Evolutionary conservation across 495 filamentous ascomycete genomes (phyloP).

Genomic region (Hypomontagnella submonticulosa): DNA sequence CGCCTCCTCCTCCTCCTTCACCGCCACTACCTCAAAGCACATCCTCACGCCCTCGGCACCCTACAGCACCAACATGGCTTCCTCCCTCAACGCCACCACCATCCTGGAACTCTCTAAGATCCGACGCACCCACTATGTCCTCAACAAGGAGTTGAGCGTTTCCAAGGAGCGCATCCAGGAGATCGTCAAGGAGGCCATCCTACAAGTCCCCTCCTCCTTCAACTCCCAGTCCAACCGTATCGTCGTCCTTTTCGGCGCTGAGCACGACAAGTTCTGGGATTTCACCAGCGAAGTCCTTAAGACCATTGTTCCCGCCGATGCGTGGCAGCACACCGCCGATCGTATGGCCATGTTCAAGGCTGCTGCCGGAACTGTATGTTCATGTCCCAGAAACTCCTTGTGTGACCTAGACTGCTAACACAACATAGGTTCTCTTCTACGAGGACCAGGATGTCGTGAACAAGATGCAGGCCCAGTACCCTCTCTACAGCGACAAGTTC

Average conservation of each 20-base stretch:
- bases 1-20: conserved; percentile 8
- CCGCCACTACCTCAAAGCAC: conserved; percentile 6
- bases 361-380: conserved; percentile 66
- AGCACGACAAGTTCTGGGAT: conserved; percentile 75
- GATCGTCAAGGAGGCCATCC: conserved; percentile 64
- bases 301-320: conserved; percentile 65
- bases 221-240: conserved; percentile 73
- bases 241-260: conserved; percentile 69
- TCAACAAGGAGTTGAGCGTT: conserved; percentile 67
- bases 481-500: conserved; percentile 70
- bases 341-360: conserved; percentile 64
- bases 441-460: conserved; percentile 65
- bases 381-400: neutral
- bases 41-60: conserved; percentile 19
- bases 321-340: conserved; percentile 59
- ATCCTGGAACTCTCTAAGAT: conserved; percentile 65
- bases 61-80: conserved; percentile 45
- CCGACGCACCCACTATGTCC: conserved; percentile 69
- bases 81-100: conserved; percentile 45
- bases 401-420: conserved; percentile 3
- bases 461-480: conserved; percentile 63
- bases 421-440: conserved; percentile 69
- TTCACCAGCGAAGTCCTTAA: conserved; percentile 64
- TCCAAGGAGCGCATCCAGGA: conserved; percentile 63
- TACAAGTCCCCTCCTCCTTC: conserved; percentile 69